Percentiles rank a stretch among this genome's conserved stretches.
Evolutionary conservation across 2,329 filamentous ascomycete genomes (phyloP).

Genomic region (Cercospora berteroae): DNA sequence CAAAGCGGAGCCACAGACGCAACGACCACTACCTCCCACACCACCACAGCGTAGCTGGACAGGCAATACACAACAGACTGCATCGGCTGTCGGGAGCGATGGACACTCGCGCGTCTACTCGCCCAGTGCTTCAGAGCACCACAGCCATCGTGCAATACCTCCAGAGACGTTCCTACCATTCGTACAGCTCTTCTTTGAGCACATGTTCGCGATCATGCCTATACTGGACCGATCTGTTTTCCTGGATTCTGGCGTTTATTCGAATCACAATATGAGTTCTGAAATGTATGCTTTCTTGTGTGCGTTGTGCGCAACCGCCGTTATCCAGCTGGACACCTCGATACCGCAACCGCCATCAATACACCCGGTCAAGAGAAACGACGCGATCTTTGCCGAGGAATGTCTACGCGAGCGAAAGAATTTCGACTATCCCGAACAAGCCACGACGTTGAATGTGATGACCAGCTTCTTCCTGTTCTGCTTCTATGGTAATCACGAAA

Average conservation of each 20-base stretch:
- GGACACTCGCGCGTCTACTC: conserved; percentile 23
- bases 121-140: conserved; percentile 24
- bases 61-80: conserved; percentile 16
- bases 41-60: conserved; percentile 24
- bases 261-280: conserved; percentile 25
- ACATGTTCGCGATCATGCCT: conserved; percentile 41
- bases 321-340: conserved; percentile 38
- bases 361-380: conserved; percentile 27
- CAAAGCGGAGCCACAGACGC: conserved; percentile 15
- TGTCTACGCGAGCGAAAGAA: conserved; percentile 35
- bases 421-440: conserved; percentile 35
- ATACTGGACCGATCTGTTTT: conserved; percentile 36
- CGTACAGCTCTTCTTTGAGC: conserved; percentile 37
- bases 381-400: conserved; percentile 38
- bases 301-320: conserved; percentile 36
- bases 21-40: conserved; percentile 14
- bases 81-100: conserved; percentile 26
- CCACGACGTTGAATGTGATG: conserved; percentile 35
- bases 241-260: conserved; percentile 33
- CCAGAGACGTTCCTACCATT: conserved; percentile 36
- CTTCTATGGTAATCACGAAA: conserved; percentile 39
- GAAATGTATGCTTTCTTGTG: conserved; percentile 38
- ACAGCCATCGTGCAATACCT: conserved; percentile 26
- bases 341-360: conserved; percentile 32
- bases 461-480: conserved; percentile 40